Evolutionary conservation across 2,329 filamentous ascomycete species (phyloP), one percentile per base, ranked within the genome.

Genomic region (Aspergillus sp.): DNA sequence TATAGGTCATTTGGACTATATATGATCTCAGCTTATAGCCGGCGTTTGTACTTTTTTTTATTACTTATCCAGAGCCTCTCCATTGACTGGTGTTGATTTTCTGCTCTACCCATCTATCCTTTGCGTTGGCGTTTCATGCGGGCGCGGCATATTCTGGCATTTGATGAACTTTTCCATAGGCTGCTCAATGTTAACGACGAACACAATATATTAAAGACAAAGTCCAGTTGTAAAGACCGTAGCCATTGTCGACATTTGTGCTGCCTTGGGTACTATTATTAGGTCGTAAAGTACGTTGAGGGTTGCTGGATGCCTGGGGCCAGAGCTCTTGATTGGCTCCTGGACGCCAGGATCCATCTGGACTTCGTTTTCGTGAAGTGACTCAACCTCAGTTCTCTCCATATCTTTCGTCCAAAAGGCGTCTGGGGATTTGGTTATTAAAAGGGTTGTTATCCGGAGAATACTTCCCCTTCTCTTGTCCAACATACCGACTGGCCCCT

Each of bases 21-120:
- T 50, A 58, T 51, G 39, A 25, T 46, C 46, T 40, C 25, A 44
- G 49, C 27, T 37, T 52, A 27, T 53, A 61, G 57, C 59, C 54
- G 54, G 57, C 46, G 57, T 57, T 53, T 31, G 15, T 54, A 48
- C 12, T 44, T 41, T 9, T 19, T 33, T 21, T 19, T 54, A 21
- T 39, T 47, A 19, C 17, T 45, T 35, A 14, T 45, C 21, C 25
- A 19, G 11, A 50, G 37, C 35, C 39, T 19, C 21, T 47, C 37
- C n/a, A 19, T 55, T 23, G 49, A 23, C 19, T 44, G n/a, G 31
- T 21, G 19, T 35, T 25, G 14, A 31, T 49, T 49, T 39, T 46
- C 14, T 17, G 17, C 31, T 23, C 19, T 50, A 6, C 14, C 37
- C 27, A 25, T 23, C 19, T 50, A 6, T 21, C 45, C 27, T 31